Conservation (phyloP, 148 eudicot genomes). For the Pharnaceum exiguum region DNA sequence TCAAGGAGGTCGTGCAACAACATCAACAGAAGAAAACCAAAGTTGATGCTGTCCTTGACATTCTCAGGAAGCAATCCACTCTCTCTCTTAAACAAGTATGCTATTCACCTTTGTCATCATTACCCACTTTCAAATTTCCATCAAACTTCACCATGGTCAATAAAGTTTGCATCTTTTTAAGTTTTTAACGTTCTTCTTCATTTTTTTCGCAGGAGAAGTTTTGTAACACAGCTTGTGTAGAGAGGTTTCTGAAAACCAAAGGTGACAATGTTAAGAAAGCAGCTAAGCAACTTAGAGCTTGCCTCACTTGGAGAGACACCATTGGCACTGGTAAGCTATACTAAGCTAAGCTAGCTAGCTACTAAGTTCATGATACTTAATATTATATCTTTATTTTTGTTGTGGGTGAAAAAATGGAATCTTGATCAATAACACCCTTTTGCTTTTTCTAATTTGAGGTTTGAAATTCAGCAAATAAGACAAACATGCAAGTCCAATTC, state of each 20-base stretch:
- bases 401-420: neutral
- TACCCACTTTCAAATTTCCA: neutral
- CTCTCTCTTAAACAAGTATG: slow-evolving; percentile 82
- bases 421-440: too few relatives aligned
- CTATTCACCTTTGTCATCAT: neutral
- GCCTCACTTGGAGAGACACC: slow-evolving; percentile 80
- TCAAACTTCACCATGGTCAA: neutral
- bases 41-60: slow-evolving; percentile 62
- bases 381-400: neutral
- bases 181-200: neutral
- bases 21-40: slow-evolving; percentile 32
- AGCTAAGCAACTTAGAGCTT: slow-evolving; percentile 67
- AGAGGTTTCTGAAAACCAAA: slow-evolving; percentile 71
- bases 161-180: neutral
- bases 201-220: slow-evolving; percentile 65
- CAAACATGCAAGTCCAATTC: slow-evolving; percentile 1
- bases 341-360: too few relatives aligned
- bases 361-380: too few relatives aligned
- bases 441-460: neutral
- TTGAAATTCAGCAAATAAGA: slow-evolving; percentile 2
- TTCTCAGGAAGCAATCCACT: slow-evolving; percentile 70
- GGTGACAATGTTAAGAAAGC: slow-evolving; percentile 88
- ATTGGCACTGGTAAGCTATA: slow-evolving; percentile 51
- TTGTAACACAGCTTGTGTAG: slow-evolving; percentile 81
- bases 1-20: slow-evolving; percentile 30